Base-by-base conservation (phyloP, 495 filamentous ascomycete genomes). In the Hyaloscypha variabilis region DNA sequence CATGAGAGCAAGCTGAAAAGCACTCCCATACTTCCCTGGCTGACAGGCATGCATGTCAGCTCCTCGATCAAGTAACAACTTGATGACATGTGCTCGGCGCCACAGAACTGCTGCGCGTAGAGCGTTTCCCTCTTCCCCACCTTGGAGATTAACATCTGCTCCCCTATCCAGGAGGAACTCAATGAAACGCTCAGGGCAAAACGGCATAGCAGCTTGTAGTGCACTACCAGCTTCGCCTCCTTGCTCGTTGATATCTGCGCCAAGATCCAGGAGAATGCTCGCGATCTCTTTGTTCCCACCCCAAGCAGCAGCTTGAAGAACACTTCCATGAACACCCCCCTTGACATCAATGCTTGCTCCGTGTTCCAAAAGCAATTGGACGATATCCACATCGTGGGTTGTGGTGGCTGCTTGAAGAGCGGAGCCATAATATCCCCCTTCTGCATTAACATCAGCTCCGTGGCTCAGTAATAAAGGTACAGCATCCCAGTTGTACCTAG, bases 321-420 rank as follows among this genome's bases (percentile, higher is more conserved):
- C 58, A 39, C 36, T 72, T 39, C 71, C 71, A 51, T 66, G 71
- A 4, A 29, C 5, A 34, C 69, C 64, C 10, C 64, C 67, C 28
- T 55, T 60, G 13, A 56, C 39, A 58, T 76, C 72, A 36, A 71
- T 42, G 31, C 74, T 58, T 51, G 69, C 65, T 42, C 67, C 70
- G 71, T 65, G 24, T 69, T 65, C 39, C 19, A 73, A 51, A 26
- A 75, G 56, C 8, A 72, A n/a, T n/a, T n/a, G n/a, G n/a, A n/a
- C n/a, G n/a, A n/a, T n/a, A n/a, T n/a, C n/a, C n/a, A n/a, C n/a
- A n/a, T n/a, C n/a, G n/a, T n/a, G n/a, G n/a, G n/a, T n/a, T n/a
- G n/a, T n/a, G n/a, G n/a, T n/a, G n/a, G n/a, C n/a, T n/a, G n/a
- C n/a, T n/a, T n/a, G n/a, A n/a, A n/a, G n/a, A n/a, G n/a, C n/a